These are phyloP conservation scores for Aspergillus puulaauensis DNA, from an alignment of 2,329 filamentous ascomycete genomes.

Conservation along the genomic window DNA sequence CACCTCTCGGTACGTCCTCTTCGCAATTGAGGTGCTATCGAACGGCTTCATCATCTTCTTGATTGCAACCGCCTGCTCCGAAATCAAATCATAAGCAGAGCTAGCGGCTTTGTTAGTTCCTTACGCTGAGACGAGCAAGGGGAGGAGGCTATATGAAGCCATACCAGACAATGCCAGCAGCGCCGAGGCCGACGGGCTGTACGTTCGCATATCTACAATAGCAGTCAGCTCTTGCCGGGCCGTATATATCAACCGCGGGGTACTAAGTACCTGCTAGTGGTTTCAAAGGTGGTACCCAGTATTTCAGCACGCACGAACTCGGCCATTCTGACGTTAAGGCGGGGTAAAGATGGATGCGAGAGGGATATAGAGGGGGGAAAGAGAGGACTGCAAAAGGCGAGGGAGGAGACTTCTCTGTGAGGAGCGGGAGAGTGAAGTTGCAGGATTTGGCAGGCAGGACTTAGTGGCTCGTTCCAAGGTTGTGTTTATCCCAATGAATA, in stretches of 20 bases:
- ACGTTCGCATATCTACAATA: slow-evolving; percentile 82
- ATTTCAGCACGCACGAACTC: slow-evolving; percentile 99
- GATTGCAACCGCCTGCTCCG: slow-evolving; percentile 91
- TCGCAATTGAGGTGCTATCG: slow-evolving; percentile 93
- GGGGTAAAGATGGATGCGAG: neutral
- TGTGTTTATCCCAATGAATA: neutral
- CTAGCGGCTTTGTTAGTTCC: slow-evolving; percentile 47
- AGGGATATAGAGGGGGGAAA: neutral
- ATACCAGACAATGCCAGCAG: slow-evolving; percentile 96
- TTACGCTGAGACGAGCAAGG: neutral
- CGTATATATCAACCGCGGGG: neutral
- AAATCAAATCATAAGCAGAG: slow-evolving; percentile 96
- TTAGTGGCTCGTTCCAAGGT: neutral
- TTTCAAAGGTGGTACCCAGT: slow-evolving; percentile 99
- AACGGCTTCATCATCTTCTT: slow-evolving; percentile 99
- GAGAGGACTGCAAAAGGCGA: neutral
- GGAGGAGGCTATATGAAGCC: neutral
- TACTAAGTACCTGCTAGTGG: slow-evolving; percentile 73
- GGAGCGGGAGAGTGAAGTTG: neutral
- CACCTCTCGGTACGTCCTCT: slow-evolving; percentile 94
- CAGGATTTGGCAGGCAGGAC: neutral
- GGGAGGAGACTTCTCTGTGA: neutral
- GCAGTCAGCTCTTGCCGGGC: slow-evolving; percentile 22
- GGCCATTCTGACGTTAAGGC: slow-evolving; percentile 67
- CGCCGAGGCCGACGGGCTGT: slow-evolving; percentile 97